Base-by-base conservation (phyloP, 164 flowering plant species). In the Sedum album region DNA sequence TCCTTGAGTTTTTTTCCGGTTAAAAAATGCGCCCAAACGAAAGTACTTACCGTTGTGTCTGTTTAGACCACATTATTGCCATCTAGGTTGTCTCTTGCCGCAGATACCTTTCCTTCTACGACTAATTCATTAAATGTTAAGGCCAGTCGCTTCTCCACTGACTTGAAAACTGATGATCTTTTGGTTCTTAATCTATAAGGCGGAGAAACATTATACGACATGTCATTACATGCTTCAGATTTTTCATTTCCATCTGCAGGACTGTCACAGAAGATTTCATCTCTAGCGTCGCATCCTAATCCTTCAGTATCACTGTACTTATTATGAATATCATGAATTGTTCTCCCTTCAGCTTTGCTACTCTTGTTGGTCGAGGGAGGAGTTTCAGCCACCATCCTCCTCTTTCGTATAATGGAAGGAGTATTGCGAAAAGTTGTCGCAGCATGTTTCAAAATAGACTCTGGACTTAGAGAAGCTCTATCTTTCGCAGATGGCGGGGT, bases 361-460 rank as follows among this genome's bases (percentile, higher is more conserved):
- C 33, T 68, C 71, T 72, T 72, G 21, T 64, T 73, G n/a, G 67
- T 65, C 57, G 70, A 63, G 2, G 18, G 18, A 46, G 76, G 72
- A 21, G n/a, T 70, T 66, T 73, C 74, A 68, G 67, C 31, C 70
- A 74, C 79, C n/a, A 72, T 71, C 75, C 80, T 86, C 78, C 97
- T 84, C 76, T 86, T 95, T 60, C 96, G 74, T 31, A 90, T 70
- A 66, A 95, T 95, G 64, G 97, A 88, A 73, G 99, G 99, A 69
- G 94, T 88, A 70, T 84, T 86, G 4, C 88, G 86, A 68, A 85
- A 95, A 66, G 79, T 91, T 79, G 64, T 80, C 18, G 99, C 97
- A 68, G 99, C 99, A 67, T 77, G 78, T 79, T 74, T 85, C 72
- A 95, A 73, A 49, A 91, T 80, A 51, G 89, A 86, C 73, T 86